phyloP scores from a whole-genome alignment of 2,329 filamentous ascomycete species.

The Exophiala phaeomuriformis region DNA sequence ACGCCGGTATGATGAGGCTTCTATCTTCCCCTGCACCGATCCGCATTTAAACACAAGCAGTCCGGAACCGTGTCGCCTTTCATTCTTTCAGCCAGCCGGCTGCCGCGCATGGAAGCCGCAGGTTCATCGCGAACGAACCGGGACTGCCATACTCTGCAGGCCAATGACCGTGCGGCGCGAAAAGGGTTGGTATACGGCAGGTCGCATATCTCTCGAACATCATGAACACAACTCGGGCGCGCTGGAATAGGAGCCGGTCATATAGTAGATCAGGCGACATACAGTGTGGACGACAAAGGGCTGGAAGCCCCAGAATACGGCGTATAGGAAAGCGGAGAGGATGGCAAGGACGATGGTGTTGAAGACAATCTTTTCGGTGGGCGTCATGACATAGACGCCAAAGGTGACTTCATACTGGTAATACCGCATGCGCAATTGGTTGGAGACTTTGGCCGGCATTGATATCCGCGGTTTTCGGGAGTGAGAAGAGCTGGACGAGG shows the following conservation, averaged over 20 bases:
- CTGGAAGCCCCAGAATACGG: conserved; percentile 19
- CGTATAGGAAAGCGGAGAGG: conserved; percentile 15
- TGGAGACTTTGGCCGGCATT: conserved; percentile 19
- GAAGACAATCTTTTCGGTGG: conserved; percentile 91
- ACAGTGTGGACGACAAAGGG: conserved; percentile 21
- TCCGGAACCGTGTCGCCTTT: no score
- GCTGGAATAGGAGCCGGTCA: conserved; percentile 18
- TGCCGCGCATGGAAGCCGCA: no score
- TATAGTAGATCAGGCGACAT: conserved; percentile 23
- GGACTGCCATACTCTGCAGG: no score
- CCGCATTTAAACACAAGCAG: no score
- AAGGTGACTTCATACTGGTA: conserved; percentile 99
- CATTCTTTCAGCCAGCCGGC: no score
- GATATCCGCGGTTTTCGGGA: conserved; percentile 14
- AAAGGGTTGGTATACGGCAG: background rate
- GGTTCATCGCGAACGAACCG: no score
- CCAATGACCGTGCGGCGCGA: no score
- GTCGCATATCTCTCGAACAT: background rate
- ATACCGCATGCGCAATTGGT: conserved; percentile 70
- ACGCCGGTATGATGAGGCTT: no score
- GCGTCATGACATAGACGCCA: conserved; percentile 92
- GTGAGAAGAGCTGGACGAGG: conserved; percentile 10
- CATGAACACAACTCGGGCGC: conserved; percentile 14
- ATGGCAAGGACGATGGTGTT: conserved; percentile 54
- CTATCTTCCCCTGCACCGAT: no score